Base-by-base conservation (phyloP, 164 flowering plant genomes). In the Berberis vulgaris region DNA sequence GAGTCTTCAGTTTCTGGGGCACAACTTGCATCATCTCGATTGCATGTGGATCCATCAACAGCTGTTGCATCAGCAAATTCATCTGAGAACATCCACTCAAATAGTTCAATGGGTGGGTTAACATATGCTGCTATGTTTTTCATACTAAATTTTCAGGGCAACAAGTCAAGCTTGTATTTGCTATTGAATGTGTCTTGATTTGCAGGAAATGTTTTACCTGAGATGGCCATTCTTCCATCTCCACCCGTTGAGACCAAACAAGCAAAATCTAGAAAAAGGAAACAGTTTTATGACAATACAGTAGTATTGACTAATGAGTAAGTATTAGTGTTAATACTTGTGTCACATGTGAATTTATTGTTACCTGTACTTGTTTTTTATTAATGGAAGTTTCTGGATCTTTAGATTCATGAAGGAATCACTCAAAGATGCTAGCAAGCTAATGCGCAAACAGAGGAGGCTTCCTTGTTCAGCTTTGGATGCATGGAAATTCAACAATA, bases 271-370 rank as follows among this genome's bases (percentile, higher is more conserved):
- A 75, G 83, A 71, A 89, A 78, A 74, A 81, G 88, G 70, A 89
- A 79, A 61, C 74, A 58, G 41, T 62, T 57, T 9, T 83, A 68
- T 74, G 96, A 91, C 71, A 69, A 71, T 55, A 1, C 71, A 12
- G 68, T 78, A 2, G 97, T 87, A 59, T 71, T 95, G 65, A 56
- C 74, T 1, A 95, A 91, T 66, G 61, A 62, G 99, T 88, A 85
- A 63, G 86, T 47, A 4, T 71, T 40, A 47, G 52, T 57, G 54
- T n/a, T 9, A 4, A 52, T 52, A 52, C 12, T 10, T 10, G 3
- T 52, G 54, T 10, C 54, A 46, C n/a, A 52, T 52, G n/a, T 11
- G 58, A 47, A 62, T 62, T 68, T 67, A 74, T 26, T 26, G 26
- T 26, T 26, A 26, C 26, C 26, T 26, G 26, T 26, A 26, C 26